Conservation (phyloP, 805 yeast genomes). For the Zygosaccharomyces bisporus region DNA sequence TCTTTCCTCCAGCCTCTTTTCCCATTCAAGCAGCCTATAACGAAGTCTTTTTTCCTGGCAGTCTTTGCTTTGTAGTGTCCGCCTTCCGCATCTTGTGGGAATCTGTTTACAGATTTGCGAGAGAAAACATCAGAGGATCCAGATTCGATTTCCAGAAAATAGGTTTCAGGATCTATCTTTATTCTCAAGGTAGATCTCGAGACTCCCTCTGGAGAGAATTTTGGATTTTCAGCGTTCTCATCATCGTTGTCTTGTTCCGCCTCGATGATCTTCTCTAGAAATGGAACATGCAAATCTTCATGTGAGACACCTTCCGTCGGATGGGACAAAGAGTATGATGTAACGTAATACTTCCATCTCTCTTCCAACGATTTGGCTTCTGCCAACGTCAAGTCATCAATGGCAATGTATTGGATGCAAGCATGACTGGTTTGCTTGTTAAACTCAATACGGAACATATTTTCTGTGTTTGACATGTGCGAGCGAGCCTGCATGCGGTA, state of each 20-base stretch:
- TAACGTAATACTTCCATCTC: conserved; percentile 88
- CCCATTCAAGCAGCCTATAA: conserved; percentile 46
- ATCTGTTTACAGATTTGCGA: conserved; percentile 50
- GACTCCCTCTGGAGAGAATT: conserved; percentile 48
- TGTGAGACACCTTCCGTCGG: conserved; percentile 95
- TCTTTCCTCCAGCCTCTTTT: conserved; percentile 54
- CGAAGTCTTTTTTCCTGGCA: conserved; percentile 35
- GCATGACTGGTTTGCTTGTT: conserved; percentile 51
- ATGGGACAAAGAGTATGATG: conserved; percentile 88
- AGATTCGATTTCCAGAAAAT: conserved; percentile 75
- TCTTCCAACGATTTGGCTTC: conserved; percentile 68
- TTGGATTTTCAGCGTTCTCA: conserved; percentile 8
- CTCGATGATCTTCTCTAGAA: conserved; percentile 57
- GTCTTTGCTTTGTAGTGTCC: conserved; percentile 31
- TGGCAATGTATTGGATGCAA: conserved; percentile 75
- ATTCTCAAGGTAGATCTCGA: conserved; percentile 71
- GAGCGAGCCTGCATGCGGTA: conserved; percentile 85
- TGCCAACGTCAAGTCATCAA: conserved; percentile 83
- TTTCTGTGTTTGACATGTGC: conserved; percentile 80
- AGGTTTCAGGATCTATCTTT: conserved; percentile 72
- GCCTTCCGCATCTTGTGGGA: conserved; percentile 24
- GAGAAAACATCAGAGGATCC: conserved; percentile 76
- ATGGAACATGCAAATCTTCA: conserved; percentile 72
- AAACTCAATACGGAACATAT: conserved; percentile 84
- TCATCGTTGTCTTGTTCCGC: conserved; percentile 50